Evolutionary conservation across 164 flowering plant species (phyloP).

Genomic region (Magnolia sinica): DNA sequence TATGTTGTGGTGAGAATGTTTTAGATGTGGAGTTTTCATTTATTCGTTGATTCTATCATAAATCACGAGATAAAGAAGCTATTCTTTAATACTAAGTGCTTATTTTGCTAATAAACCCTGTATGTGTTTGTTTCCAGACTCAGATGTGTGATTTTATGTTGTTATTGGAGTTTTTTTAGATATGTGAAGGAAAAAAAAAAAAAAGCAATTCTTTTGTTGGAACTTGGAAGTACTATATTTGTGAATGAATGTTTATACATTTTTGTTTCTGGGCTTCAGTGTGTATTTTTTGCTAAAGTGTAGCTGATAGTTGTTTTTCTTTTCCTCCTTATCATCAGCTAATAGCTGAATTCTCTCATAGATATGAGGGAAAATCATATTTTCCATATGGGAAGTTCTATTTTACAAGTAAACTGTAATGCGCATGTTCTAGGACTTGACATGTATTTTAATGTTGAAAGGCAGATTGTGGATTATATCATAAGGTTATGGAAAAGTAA

Average conservation of each 20-base stretch:
- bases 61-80: not conserved
- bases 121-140: not conserved
- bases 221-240: too few relatives aligned
- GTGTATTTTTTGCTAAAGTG: too few relatives aligned
- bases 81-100: not conserved
- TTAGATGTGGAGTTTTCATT: not conserved
- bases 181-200: not conserved
- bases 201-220: too few relatives aligned
- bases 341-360: too few relatives aligned
- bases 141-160: conserved; percentile 11
- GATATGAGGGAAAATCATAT: not conserved
- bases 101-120: not conserved
- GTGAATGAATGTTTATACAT: too few relatives aligned
- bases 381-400: not conserved
- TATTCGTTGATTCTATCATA: not conserved
- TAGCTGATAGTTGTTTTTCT: too few relatives aligned
- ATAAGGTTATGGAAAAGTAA: not conserved
- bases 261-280: too few relatives aligned
- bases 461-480: too few relatives aligned
- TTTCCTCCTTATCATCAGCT: too few relatives aligned
- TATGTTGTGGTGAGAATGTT: conserved; percentile 6
- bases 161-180: not conserved
- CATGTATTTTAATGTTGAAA: too few relatives aligned
- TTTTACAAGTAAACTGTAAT: too few relatives aligned
- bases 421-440: too few relatives aligned